These are phyloP conservation scores for Microbotryomycetes sp. DNA, from an alignment of 1,284 basidiomycete species.

Conservation along the genomic window DNA sequence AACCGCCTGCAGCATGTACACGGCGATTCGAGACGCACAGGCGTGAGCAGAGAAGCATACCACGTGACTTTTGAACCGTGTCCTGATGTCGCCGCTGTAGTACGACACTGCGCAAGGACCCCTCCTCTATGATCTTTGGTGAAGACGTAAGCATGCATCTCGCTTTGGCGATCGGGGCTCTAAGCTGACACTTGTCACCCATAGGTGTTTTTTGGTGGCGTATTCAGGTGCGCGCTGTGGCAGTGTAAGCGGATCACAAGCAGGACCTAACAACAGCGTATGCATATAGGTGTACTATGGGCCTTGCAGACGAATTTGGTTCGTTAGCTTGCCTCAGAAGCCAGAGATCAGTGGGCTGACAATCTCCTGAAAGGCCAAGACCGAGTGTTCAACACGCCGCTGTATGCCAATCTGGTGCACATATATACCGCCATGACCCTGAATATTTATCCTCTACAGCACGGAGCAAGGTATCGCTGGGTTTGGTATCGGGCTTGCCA, in stretches of 20 bases:
- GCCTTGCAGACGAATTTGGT: conserved; percentile 89
- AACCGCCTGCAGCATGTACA: conserved; percentile 17
- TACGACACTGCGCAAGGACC: conserved; percentile 73
- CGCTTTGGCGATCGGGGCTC: conserved; percentile 22
- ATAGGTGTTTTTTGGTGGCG: conserved; percentile 62
- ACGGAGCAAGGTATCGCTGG: conserved; percentile 93
- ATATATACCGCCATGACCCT: neutral
- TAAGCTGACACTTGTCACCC: conserved; percentile 5
- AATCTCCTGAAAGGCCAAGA: conserved; percentile 55
- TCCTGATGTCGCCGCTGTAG: conserved; percentile 43
- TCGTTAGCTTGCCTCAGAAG: conserved; percentile 26
- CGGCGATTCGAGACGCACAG: conserved; percentile 24
- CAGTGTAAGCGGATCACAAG: neutral
- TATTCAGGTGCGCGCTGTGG: conserved; percentile 67
- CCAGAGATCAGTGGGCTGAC: neutral
- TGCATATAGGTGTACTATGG: conserved; percentile 49
- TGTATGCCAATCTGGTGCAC: conserved; percentile 38
- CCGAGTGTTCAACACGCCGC: conserved; percentile 89
- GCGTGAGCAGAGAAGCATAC: neutral
- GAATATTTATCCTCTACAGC: neutral
- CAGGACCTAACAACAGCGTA: neutral
- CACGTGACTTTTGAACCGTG: neutral
- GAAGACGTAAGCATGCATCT: conserved; percentile 62
- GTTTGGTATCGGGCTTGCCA: conserved; percentile 83
- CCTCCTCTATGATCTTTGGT: conserved; percentile 83